phyloP scores from a whole-genome alignment of 805 yeast species.

The Kazachstania africana region DNA sequence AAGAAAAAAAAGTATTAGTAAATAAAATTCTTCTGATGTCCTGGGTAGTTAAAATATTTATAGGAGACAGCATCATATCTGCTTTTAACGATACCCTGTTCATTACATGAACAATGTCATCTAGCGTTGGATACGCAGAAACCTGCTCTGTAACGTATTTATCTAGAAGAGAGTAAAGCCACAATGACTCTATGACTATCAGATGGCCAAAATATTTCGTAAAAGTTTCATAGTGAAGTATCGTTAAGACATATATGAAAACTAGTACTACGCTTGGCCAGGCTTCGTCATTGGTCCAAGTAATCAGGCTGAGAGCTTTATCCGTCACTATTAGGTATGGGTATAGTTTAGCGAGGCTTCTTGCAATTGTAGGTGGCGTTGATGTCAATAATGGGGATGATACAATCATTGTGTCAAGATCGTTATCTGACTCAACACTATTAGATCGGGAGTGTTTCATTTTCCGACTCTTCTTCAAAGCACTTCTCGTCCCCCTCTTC shows the following conservation, averaged over 20 bases:
- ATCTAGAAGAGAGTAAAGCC: conserved; percentile 48
- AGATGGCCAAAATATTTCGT: conserved; percentile 78
- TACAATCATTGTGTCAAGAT: conserved; percentile 9
- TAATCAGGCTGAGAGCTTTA: conserved; percentile 54
- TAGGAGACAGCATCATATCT: conserved; percentile 65
- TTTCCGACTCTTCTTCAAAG: conserved; percentile 13
- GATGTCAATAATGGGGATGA: conserved; percentile 76
- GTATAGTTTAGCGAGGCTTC: conserved; percentile 67
- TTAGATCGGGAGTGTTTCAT: conserved; percentile 1
- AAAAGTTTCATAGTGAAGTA: conserved; percentile 68
- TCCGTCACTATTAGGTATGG: conserved; percentile 73
- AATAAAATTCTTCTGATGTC: conserved; percentile 73
- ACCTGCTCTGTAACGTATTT: conserved; percentile 48
- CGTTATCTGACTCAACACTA: conserved; percentile 1
- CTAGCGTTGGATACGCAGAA: conserved; percentile 65
- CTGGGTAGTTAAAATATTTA: conserved; percentile 60
- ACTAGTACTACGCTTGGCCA: conserved; percentile 44
- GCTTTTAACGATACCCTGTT: conserved; percentile 64
- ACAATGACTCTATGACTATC: conserved; percentile 47
- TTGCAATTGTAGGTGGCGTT: conserved; percentile 86
- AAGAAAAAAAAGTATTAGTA: conserved; percentile 78
- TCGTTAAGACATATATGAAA: conserved; percentile 38
- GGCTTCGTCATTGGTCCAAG: conserved; percentile 84
- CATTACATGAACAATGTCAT: conserved; percentile 71
- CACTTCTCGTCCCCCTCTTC: conserved; percentile 12